phyloP scores from a whole-genome alignment of 2,329 filamentous ascomycete species.

The Cladosporium sp. region DNA sequence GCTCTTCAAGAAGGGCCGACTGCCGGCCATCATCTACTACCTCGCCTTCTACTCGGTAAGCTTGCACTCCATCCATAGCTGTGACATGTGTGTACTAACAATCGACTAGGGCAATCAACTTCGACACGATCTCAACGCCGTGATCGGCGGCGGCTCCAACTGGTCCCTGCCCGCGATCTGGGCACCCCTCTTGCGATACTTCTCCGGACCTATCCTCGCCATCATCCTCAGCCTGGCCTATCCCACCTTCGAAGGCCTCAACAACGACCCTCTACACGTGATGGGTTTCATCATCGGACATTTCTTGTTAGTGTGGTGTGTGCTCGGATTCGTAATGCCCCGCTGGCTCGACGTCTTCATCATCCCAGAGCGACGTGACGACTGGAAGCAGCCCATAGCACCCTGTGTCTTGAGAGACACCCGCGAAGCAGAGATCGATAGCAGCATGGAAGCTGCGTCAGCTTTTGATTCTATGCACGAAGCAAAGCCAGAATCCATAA shows the following conservation, averaged over 20 bases:
- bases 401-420: constrained; percentile 5
- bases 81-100: neutral
- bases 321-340: constrained; percentile 51
- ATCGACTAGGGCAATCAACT: constrained; percentile 2
- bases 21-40: constrained; percentile 50
- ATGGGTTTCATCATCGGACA: constrained; percentile 48
- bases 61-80: neutral
- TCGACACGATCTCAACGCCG: constrained; percentile 54
- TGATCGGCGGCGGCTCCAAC: constrained; percentile 56
- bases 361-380: constrained; percentile 46
- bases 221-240: constrained; percentile 56
- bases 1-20: constrained; percentile 7
- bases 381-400: constrained; percentile 38
- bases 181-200: constrained; percentile 51
- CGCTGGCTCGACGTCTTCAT: constrained; percentile 57
- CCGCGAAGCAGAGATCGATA: neutral
- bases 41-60: constrained; percentile 60
- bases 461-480: neutral
- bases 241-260: constrained; percentile 49
- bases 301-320: constrained; percentile 36
- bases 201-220: constrained; percentile 51
- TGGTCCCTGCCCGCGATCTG: constrained; percentile 58
- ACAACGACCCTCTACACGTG: constrained; percentile 39
- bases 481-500: neutral
- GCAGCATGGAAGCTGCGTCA: neutral